Conservation (phyloP, 1,284 basidiomycete genomes). For the Fomitopsis palustris region DNA sequence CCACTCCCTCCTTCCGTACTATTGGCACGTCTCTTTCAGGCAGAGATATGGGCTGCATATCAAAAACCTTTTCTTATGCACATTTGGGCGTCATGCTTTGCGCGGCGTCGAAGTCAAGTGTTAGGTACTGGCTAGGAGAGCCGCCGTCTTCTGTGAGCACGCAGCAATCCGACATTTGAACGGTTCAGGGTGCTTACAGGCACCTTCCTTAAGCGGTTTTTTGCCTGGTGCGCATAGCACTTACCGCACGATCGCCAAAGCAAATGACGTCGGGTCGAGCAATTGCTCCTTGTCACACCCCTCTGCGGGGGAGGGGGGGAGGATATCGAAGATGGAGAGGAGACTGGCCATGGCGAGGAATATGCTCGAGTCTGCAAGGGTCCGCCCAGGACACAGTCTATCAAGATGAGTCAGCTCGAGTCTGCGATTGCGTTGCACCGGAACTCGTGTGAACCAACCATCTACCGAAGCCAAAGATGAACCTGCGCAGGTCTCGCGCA, state of each 20-base stretch:
- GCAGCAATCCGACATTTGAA: not conserved
- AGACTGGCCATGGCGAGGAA: not conserved
- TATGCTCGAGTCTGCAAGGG: not conserved
- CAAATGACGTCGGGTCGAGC: not conserved
- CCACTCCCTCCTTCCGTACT: no score
- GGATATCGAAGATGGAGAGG: not conserved
- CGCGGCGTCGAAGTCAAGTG: no score
- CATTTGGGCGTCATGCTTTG: no score
- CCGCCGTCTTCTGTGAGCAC: not conserved
- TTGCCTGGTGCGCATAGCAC: not conserved
- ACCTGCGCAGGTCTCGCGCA: conserved; percentile 14
- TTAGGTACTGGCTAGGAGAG: no score
- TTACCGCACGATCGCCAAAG: not conserved
- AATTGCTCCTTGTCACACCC: not conserved
- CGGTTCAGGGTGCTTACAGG: not conserved
- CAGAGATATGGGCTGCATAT: no score
- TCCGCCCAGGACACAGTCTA: not conserved
- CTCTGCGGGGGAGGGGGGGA: not conserved
- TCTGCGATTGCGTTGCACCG: not conserved
- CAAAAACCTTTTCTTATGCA: no score
- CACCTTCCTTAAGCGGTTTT: not conserved
- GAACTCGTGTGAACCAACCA: not conserved
- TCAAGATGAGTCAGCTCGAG: not conserved
- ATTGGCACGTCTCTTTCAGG: no score
- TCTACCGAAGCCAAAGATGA: conserved; percentile 20